These are phyloP conservation scores for Zalerion maritima DNA, from an alignment of 495 filamentous ascomycete genomes.

Conservation along the genomic window DNA sequence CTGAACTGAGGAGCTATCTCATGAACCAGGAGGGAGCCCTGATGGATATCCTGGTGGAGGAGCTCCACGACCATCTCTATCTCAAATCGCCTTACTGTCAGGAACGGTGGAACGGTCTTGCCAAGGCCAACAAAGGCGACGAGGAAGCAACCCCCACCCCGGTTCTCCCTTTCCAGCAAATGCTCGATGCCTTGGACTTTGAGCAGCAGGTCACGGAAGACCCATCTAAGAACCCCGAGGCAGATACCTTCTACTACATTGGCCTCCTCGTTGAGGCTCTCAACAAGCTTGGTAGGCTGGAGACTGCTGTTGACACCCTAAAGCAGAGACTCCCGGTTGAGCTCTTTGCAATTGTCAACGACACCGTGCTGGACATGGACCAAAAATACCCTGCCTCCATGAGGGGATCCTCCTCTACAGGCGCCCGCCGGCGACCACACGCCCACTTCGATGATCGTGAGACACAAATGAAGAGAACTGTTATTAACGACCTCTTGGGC, in stretches of 20 bases:
- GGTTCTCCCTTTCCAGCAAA: constrained; percentile 52
- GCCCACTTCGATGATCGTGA: constrained; percentile 48
- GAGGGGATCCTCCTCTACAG: constrained; percentile 33
- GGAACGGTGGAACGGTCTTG: constrained; percentile 73
- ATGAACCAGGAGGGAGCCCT: constrained; percentile 81
- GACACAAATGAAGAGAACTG: constrained; percentile 58
- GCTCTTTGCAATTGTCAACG: constrained; percentile 84
- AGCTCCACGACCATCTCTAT: constrained; percentile 93
- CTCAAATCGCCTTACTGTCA: constrained; percentile 94
- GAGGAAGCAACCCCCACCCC: constrained; percentile 13
- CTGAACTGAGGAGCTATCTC: constrained; percentile 75
- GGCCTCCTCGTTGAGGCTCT: constrained; percentile 75
- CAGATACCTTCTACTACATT: constrained; percentile 87
- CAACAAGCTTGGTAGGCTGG: constrained; percentile 72
- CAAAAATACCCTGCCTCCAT: constrained; percentile 69
- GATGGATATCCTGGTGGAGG: constrained; percentile 89
- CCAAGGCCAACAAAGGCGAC: constrained; percentile 36
- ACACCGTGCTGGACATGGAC: constrained; percentile 85
- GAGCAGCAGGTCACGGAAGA: constrained; percentile 63
- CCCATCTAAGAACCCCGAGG: constrained; percentile 78
- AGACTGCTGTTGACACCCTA: constrained; percentile 73
- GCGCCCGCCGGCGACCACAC: no score
- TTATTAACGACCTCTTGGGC: constrained; percentile 79
- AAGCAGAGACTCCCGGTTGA: constrained; percentile 91
- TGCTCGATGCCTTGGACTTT: constrained; percentile 66